phyloP scores from a whole-genome alignment of 83 land plant species.

The Picea abies region DNA sequence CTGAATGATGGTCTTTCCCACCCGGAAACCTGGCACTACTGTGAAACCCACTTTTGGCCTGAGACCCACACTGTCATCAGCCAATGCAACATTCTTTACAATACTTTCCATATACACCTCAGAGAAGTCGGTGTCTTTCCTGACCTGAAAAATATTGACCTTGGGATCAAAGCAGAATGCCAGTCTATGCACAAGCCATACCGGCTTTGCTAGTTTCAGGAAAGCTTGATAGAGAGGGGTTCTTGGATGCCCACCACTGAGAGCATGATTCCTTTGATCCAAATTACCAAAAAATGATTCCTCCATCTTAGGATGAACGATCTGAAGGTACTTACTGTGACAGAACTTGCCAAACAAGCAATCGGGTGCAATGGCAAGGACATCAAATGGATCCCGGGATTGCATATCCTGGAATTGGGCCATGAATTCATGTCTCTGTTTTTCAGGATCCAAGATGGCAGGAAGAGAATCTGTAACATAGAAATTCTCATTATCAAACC shows the following conservation, averaged over 20 bases:
- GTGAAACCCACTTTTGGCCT: conserved; percentile 76
- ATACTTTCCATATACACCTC: conserved; percentile 91
- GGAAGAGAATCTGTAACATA: conserved; percentile 23
- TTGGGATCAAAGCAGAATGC: conserved; percentile 77
- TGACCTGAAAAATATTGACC: conserved; percentile 77
- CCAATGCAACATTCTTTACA: conserved; percentile 46
- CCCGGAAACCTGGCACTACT: conserved; percentile 85
- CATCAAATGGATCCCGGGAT: conserved; percentile 66
- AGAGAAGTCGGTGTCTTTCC: conserved; percentile 66
- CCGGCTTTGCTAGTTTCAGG: conserved; percentile 73
- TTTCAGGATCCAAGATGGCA: conserved; percentile 25
- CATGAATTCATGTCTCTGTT: conserved; percentile 51
- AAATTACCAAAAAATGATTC: conserved; percentile 77
- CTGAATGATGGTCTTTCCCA: conserved; percentile 63
- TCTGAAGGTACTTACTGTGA: conserved; percentile 61
- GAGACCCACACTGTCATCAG: conserved; percentile 21
- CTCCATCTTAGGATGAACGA: conserved; percentile 89
- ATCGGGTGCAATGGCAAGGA: conserved; percentile 61
- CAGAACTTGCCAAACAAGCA: conserved; percentile 78
- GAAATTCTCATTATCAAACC: conserved; percentile 80
- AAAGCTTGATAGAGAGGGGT: conserved; percentile 80
- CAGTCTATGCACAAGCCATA: conserved; percentile 81
- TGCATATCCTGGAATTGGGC: conserved; percentile 67
- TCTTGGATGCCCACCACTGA: conserved; percentile 77
- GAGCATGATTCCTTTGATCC: conserved; percentile 73